A percentile compares a stretch with the other conserved stretches of the same genome.
These are phyloP conservation scores for Coprinellus aureogranulatus DNA, from an alignment of 768 basidiomycete species.

Conservation along the genomic window DNA sequence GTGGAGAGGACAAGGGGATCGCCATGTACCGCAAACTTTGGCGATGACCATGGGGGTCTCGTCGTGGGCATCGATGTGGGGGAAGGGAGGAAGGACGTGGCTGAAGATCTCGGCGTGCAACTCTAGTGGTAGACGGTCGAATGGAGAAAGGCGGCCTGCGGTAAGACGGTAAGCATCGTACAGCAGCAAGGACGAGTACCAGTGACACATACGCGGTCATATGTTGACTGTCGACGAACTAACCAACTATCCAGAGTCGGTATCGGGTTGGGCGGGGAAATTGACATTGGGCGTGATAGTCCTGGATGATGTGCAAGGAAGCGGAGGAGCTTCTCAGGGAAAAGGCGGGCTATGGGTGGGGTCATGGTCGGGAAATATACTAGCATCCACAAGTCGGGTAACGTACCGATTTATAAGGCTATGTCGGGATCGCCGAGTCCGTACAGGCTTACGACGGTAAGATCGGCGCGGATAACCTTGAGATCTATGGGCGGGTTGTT, in stretches of 20 bases:
- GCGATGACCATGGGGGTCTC: conserved; percentile 39
- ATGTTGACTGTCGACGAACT: background rate
- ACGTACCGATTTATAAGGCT: background rate
- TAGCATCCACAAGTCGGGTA: background rate
- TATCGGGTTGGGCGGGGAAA: too few relatives aligned
- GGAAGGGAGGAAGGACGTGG: conserved; percentile 32
- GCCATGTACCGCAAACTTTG: conserved; percentile 43
- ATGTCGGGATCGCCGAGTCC: background rate
- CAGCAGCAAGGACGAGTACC: background rate
- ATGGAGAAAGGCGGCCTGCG: conserved; percentile 14
- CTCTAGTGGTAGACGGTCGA: conserved; percentile 43
- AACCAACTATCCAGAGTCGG: too few relatives aligned
- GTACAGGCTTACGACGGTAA: too few relatives aligned
- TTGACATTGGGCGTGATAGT: too few relatives aligned
- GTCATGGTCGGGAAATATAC: too few relatives aligned
- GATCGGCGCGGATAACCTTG: too few relatives aligned
- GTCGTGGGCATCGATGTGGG: conserved; percentile 23
- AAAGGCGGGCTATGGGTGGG: too few relatives aligned
- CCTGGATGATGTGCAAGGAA: too few relatives aligned
- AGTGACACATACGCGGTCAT: background rate
- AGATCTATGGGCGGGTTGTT: background rate
- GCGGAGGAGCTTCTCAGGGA: too few relatives aligned
- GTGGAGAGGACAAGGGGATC: conserved; percentile 33
- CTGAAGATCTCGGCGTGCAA: conserved; percentile 47
- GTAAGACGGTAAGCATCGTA: background rate